Percentiles rank a stretch among this genome's conserved stretches.
Conservation (phyloP, 192 early-diverging fungal genomes). For the Dispira parvispora region DNA sequence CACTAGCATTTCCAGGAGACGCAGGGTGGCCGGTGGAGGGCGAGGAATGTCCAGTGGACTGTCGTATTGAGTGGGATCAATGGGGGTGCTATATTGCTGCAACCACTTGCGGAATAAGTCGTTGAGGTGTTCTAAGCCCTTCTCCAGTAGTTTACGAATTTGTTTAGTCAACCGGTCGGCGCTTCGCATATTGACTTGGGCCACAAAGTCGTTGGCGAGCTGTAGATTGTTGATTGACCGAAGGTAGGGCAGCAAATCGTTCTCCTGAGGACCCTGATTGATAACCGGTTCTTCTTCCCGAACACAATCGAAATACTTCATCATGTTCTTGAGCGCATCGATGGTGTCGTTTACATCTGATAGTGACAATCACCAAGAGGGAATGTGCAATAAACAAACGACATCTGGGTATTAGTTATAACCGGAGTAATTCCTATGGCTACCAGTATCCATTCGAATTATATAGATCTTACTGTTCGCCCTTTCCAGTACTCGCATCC, state of each 20-base stretch:
- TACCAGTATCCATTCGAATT: too few relatives aligned
- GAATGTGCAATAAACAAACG: too few relatives aligned
- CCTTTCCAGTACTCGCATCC: too few relatives aligned
- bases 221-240: slow-evolving; percentile 31
- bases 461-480: too few relatives aligned
- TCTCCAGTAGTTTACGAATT: slow-evolving; percentile 24
- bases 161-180: slow-evolving; percentile 22
- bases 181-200: slow-evolving; percentile 20
- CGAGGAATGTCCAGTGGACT: slow-evolving; percentile 24
- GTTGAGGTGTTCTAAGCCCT: slow-evolving; percentile 28
- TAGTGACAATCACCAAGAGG: neutral
- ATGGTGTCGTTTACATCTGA: slow-evolving; percentile 27
- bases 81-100: slow-evolving; percentile 28
- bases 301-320: slow-evolving; percentile 29
- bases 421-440: too few relatives aligned
- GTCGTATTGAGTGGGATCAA: slow-evolving; percentile 27
- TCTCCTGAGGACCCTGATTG: slow-evolving; percentile 19
- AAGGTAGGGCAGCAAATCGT: slow-evolving; percentile 30
- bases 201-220: slow-evolving; percentile 27
- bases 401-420: too few relatives aligned
- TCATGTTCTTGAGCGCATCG: slow-evolving; percentile 25
- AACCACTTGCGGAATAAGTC: slow-evolving; percentile 34
- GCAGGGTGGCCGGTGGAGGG: slow-evolving; percentile 26
- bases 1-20: slow-evolving; percentile 30
- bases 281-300: slow-evolving; percentile 27